Conservation (phyloP, 192 early-diverging fungal genomes). For the Jimgerdemannia flammicorona region DNA sequence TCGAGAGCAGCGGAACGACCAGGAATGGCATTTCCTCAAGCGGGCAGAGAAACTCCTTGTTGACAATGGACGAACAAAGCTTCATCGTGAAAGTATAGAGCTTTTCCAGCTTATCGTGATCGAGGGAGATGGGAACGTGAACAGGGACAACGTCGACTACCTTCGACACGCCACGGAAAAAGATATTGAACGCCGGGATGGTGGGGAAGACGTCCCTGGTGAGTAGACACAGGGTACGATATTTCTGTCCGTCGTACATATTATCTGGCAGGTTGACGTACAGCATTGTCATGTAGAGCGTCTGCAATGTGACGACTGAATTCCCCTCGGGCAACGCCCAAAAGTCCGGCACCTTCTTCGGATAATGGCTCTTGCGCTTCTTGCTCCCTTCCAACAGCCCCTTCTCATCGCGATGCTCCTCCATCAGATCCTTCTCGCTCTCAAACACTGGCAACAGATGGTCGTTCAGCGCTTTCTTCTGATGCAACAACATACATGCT, state of each 20-base stretch:
- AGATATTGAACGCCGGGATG: conserved; percentile 27
- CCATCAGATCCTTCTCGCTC: conserved; percentile 14
- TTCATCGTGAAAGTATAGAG: conserved; percentile 53
- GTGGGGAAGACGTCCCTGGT: conserved; percentile 37
- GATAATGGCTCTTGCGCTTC: background rate
- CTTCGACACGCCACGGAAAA: conserved; percentile 19
- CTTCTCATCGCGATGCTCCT: conserved; percentile 7
- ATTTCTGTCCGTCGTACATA: conserved; percentile 20
- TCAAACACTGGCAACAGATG: conserved; percentile 53
- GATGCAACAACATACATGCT: conserved; percentile 66
- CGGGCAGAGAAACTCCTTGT: conserved; percentile 44
- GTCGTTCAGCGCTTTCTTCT: conserved; percentile 67
- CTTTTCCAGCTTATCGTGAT: conserved; percentile 29
- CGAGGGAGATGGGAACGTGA: conserved; percentile 14
- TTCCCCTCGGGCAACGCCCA: background rate
- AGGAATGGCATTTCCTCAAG: conserved; percentile 48
- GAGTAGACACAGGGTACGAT: conserved; percentile 40
- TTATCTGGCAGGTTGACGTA: conserved; percentile 21
- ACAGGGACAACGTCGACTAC: conserved; percentile 18
- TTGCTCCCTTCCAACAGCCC: background rate
- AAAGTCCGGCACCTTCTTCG: background rate
- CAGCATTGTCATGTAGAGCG: conserved; percentile 28
- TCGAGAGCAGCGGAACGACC: conserved; percentile 42
- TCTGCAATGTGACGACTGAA: background rate
- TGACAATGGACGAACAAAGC: conserved; percentile 40